Base-by-base conservation (phyloP, 345 rosid species). In the Corchorus olitorius region DNA sequence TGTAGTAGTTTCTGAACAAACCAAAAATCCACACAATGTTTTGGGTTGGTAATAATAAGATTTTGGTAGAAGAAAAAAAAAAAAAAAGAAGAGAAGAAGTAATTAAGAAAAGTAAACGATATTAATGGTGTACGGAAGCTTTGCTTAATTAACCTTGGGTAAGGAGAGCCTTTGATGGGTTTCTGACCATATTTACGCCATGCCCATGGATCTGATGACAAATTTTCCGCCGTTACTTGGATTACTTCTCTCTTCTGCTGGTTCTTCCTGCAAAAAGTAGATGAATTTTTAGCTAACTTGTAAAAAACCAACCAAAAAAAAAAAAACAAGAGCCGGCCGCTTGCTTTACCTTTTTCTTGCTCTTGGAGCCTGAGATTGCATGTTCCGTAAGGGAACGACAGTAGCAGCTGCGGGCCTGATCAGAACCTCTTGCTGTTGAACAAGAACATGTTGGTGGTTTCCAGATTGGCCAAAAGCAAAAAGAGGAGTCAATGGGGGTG, bases 151-250 rank as follows among this genome's bases (percentile, higher is more conserved):
- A 19, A 91, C 98, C 98, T 91, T 22, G 98, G 99, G 73, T 88
- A 90, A 6, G 98, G 97, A 19, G 98, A 91, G 48, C 98, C 97
- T 83, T 93, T 95, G 81, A 95, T 95, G 75, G 98, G 99, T 81
- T 95, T 95, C 68, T 95, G 98, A 4, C 99, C 99, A 77, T 95
- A 95, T 64, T 95, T 95, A 9, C 99, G 88, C 99, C 99, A 95
- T 60, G 98, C 92, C 99, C 99, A 95, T 73, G 86, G 76, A 86
- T 95, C 99, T 72, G 87, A 79, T 15, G 92, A 85, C 73, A 95
- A 90, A 72, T 91, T 87, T 80, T 91, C 97, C 52, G 82, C 94
- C 39, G 89, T 79, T 41, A 95, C 91, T 60, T 90, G 96, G 80
- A 90, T 83, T 54, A 93, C 84, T 58, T 83, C 78, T 83, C 84